Evolutionary conservation across 2,329 filamentous ascomycete species (phyloP).

Genomic region (Neocatenulostroma microsporum): DNA sequence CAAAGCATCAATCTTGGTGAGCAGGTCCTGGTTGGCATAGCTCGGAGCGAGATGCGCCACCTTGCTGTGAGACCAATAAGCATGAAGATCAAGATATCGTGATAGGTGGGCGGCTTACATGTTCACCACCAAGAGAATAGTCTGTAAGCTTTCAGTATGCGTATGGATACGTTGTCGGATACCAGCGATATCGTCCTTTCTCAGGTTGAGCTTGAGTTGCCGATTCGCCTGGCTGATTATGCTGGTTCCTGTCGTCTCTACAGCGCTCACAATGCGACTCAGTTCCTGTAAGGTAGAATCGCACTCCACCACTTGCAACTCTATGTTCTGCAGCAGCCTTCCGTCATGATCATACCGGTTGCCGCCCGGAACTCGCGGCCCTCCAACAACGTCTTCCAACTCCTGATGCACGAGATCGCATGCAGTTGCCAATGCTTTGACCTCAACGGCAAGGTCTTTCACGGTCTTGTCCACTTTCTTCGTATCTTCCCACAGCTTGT

Average conservation of each 20-base stretch:
- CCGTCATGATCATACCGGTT: not conserved
- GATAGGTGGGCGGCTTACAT: not conserved
- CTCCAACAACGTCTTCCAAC: not conserved
- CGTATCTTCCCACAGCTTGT: not conserved
- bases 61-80: not conserved
- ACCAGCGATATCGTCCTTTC: not conserved
- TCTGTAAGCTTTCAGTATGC: not conserved
- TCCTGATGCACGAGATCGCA: not conserved
- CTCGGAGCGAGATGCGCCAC: conserved; percentile 1
- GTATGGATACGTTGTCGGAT: not conserved
- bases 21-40: not conserved
- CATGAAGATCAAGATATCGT: too few species aligned
- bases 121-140: not conserved
- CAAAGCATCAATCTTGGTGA: not conserved
- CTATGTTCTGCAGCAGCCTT: not conserved
- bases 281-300: not conserved
- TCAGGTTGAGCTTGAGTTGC: not conserved
- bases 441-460: not conserved
- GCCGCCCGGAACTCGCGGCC: not conserved
- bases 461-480: not conserved
- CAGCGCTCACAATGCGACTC: not conserved
- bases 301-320: not conserved
- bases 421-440: not conserved
- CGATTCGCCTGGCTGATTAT: not conserved
- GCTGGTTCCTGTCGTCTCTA: not conserved